Percentiles rank a stretch among this genome's conserved stretches.
These are phyloP conservation scores for Penicillium coffeae DNA, from an alignment of 495 filamentous ascomycete species.

Conservation along the genomic window DNA sequence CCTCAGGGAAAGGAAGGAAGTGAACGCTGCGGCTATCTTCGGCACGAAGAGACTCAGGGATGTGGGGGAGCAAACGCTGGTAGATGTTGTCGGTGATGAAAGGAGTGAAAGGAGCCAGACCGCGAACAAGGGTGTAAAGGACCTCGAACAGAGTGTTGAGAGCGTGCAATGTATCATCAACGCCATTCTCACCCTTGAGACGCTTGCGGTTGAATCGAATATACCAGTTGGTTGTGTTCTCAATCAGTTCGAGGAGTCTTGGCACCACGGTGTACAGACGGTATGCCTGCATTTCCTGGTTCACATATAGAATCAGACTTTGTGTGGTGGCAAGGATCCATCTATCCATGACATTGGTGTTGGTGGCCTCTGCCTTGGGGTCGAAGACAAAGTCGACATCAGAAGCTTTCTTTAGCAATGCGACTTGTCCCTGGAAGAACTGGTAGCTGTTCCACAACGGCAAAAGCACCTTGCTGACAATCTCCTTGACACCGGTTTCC, in stretches of 20 bases:
- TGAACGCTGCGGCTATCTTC: slow-evolving; percentile 82
- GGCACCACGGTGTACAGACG: slow-evolving; percentile 94
- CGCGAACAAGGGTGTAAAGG: slow-evolving; percentile 80
- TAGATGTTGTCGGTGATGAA: slow-evolving; percentile 97
- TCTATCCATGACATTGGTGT: slow-evolving; percentile 92
- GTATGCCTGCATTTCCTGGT: slow-evolving; percentile 91
- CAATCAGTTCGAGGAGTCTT: slow-evolving; percentile 78
- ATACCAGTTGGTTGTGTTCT: slow-evolving; percentile 98
- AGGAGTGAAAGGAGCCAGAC: slow-evolving; percentile 90
- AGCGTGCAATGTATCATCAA: slow-evolving; percentile 84
- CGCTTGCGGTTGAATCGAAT: slow-evolving; percentile 98
- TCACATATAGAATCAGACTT: slow-evolving; percentile 86
- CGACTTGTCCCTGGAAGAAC: slow-evolving; percentile 96
- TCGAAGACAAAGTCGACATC: slow-evolving; percentile 76
- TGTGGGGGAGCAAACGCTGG: slow-evolving; percentile 73
- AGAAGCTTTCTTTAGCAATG: slow-evolving; percentile 84
- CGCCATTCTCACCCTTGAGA: slow-evolving; percentile 87
- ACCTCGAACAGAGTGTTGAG: slow-evolving; percentile 97
- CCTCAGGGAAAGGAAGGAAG: slow-evolving; percentile 86
- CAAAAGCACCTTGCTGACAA: slow-evolving; percentile 88
- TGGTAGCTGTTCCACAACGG: slow-evolving; percentile 98
- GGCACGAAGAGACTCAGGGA: slow-evolving; percentile 59
- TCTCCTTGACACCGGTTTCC: slow-evolving; percentile 90
- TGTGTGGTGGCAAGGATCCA: slow-evolving; percentile 96
- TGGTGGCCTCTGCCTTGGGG: slow-evolving; percentile 64